These are phyloP conservation scores for Dryas alaskensis DNA, from an alignment of 306 rosid genomes.

Conservation along the genomic window DNA sequence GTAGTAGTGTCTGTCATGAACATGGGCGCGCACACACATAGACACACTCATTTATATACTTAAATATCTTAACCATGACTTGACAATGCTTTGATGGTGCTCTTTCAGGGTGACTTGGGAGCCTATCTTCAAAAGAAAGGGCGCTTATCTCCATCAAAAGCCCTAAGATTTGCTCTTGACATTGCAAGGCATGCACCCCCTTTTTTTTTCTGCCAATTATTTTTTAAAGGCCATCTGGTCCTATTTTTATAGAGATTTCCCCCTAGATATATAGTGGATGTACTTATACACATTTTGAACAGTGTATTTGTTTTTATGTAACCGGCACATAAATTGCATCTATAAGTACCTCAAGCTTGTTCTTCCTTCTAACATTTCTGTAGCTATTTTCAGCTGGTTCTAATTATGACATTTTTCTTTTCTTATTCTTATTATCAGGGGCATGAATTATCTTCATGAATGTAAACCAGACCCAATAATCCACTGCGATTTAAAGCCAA, in stretches of 20 bases:
- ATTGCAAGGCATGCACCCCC: conserved; percentile 76
- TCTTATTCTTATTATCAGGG: conserved; percentile 63
- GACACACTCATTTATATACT: neutral
- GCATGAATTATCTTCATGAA: conserved; percentile 98
- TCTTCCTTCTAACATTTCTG: conserved; percentile 12
- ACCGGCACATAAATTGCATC: neutral
- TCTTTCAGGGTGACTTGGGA: conserved; percentile 81
- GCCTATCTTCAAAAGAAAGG: conserved; percentile 89
- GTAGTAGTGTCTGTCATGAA: neutral
- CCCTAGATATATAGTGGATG: neutral
- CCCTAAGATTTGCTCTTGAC: conserved; percentile 78
- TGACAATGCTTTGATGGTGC: conserved; percentile 31
- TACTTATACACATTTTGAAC: neutral
- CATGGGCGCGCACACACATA: neutral
- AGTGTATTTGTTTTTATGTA: neutral
- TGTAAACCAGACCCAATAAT: conserved; percentile 95
- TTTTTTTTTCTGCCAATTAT: conserved; percentile 22
- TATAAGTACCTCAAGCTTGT: conserved; percentile 15
- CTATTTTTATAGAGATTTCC: neutral
- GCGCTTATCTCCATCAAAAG: conserved; percentile 85
- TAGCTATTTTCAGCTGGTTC: conserved; percentile 23
- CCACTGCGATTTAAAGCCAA: conserved; percentile 98
- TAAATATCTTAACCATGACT: conserved; percentile 19
- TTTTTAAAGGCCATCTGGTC: conserved; percentile 3
- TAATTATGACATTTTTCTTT: conserved; percentile 25